Base-by-base conservation (phyloP, 208 protist species). In the Trypanosoma boissoni region DNA sequence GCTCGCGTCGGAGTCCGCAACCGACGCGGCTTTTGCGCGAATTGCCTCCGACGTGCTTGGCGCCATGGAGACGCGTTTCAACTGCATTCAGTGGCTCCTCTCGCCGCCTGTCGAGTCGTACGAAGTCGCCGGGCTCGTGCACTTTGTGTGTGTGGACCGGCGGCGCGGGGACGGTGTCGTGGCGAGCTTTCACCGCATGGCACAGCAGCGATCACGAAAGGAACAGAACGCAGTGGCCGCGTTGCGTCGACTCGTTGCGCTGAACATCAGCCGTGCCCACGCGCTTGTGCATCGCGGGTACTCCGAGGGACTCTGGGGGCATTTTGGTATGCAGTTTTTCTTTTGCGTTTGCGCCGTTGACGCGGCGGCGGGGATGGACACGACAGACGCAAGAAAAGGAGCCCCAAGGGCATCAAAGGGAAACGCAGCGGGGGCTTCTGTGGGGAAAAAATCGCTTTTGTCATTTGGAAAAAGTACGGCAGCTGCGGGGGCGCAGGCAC, bases 321-420 rank as follows among this genome's bases (percentile, higher is more conserved):
- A 66, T 29, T 34, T 66, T 44, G 60, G 60, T 8, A 66, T 66
- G 60, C 60, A 66, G 36, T 66, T 66, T 46, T 66, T 66, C 37
- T 66, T 56, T 27, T 66, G 43, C 27, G 31, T 66, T n/a, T 48
- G 45, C 42, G 32, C 43, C 32, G 1, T 58, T 50, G 9, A 6
- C 12, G 34, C 8, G 12, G 8, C 6, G 34, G 34, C 34, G 34
- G 6, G 8, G 34, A 6, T 12, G 8, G 8, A 16, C 34, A 6
- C 34, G 34, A 6, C 34, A 39, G 12, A 12, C 55, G 27, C 26
- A 37, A 8, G 9, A 3, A 41, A 24, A 24, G 3, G 18, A 24
- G n/a, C 9, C 50, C 18, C 50, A 3, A 24, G 23, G 26, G 18
- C 26, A n/a, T n/a, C n/a, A n/a, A n/a, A n/a, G 34, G 8, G 34